Evolutionary conservation across 2,329 filamentous ascomycete genomes (phyloP).

Genomic region (Botrytis pseudocinerea): DNA sequence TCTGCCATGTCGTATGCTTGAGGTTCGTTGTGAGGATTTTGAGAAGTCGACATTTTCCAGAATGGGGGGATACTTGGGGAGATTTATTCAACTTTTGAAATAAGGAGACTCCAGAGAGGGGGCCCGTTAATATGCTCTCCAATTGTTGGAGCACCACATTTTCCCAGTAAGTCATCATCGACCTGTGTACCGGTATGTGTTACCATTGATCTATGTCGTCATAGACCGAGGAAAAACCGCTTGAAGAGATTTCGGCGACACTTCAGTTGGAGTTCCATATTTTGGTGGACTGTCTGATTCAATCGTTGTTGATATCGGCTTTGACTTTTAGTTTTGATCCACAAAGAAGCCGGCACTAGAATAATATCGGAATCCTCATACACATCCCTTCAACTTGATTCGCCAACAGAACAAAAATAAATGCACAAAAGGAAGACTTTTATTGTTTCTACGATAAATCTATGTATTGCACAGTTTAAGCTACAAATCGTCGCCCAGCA

Average conservation of each 20-base stretch:
- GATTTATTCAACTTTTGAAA: constrained; percentile 24
- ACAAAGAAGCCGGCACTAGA: constrained; percentile 24
- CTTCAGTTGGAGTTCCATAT: constrained; percentile 18
- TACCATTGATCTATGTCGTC: constrained; percentile 28
- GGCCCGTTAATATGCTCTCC: constrained; percentile 13
- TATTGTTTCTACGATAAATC: background rate
- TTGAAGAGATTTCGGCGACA: constrained; percentile 26
- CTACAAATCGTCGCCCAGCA: no score
- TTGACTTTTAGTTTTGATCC: constrained; percentile 16
- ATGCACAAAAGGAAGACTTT: no score
- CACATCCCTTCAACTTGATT: background rate
- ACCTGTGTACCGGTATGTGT: constrained; percentile 20
- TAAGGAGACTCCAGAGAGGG: constrained; percentile 16
- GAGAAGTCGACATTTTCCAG: background rate
- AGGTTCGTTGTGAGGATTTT: background rate
- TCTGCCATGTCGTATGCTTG: constrained; percentile 9
- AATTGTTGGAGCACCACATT: constrained; percentile 13
- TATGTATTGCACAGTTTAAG: no score
- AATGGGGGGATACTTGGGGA: constrained; percentile 20
- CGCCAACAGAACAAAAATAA: background rate
- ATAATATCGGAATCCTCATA: background rate
- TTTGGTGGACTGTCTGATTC: constrained; percentile 23
- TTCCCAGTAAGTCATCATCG: constrained; percentile 9
- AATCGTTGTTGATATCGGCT: constrained; percentile 13
- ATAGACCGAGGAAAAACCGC: constrained; percentile 33